Conservation (phyloP, 2,329 filamentous ascomycete genomes). For the Scytalidium sp. region DNA sequence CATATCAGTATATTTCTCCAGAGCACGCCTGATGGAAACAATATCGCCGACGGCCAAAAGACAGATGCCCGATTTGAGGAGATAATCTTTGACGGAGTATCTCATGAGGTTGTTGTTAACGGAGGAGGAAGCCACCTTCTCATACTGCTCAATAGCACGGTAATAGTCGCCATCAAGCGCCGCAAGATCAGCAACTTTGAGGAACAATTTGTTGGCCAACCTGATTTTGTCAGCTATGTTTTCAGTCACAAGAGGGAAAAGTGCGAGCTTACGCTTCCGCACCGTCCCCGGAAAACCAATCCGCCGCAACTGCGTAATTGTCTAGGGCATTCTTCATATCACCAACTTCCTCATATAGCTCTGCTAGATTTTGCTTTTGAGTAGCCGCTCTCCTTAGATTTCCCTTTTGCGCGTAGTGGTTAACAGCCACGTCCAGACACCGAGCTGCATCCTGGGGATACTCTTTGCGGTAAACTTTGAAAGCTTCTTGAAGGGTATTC, state of each 20-base stretch:
- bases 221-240: constrained; percentile 37
- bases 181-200: constrained; percentile 87
- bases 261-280: constrained; percentile 65
- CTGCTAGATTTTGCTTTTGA: constrained; percentile 84
- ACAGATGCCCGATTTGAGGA: constrained; percentile 91
- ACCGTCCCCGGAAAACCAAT: constrained; percentile 87
- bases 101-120: constrained; percentile 91
- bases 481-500: constrained; percentile 84
- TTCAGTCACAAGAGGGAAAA: background rate
- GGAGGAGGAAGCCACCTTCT: constrained; percentile 74
- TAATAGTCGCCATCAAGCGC: constrained; percentile 82
- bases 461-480: constrained; percentile 89
- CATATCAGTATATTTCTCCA: constrained; percentile 78
- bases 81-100: constrained; percentile 93
- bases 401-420: constrained; percentile 83
- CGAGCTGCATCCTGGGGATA: constrained; percentile 79
- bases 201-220: constrained; percentile 87
- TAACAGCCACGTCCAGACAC: constrained; percentile 75
- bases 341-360: constrained; percentile 81
- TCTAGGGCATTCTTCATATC: constrained; percentile 77
- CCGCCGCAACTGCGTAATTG: constrained; percentile 80
- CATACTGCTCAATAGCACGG: constrained; percentile 77
- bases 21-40: constrained; percentile 73
- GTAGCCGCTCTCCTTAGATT: constrained; percentile 89
- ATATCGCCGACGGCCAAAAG: constrained; percentile 72